These are phyloP conservation scores for Melaleuca alternifolia DNA, from an alignment of 345 rosid genomes.

Conservation along the genomic window DNA sequence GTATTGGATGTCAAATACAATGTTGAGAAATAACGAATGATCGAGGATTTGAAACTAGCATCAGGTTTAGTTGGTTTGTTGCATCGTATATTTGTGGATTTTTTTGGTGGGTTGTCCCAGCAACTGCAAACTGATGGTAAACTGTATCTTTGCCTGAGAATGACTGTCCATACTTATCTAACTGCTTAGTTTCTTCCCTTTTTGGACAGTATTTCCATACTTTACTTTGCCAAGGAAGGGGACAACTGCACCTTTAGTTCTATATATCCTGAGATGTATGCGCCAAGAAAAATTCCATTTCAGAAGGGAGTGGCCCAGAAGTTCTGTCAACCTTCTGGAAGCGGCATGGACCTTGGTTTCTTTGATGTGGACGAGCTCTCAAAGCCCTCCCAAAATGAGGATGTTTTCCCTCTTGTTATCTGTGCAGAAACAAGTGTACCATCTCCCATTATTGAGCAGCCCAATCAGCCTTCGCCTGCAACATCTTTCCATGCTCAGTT, in stretches of 20 bases:
- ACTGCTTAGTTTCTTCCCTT: not conserved
- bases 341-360: slow-evolving; percentile 34
- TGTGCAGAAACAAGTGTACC: slow-evolving; percentile 21
- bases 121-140: not conserved
- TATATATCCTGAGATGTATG: slow-evolving; percentile 11
- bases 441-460: not conserved
- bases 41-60: not conserved
- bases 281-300: slow-evolving; percentile 17
- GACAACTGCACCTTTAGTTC: slow-evolving; percentile 21
- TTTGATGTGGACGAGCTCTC: slow-evolving; percentile 20
- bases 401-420: slow-evolving; percentile 27
- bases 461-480: not conserved
- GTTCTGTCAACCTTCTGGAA: slow-evolving; percentile 32
- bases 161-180: not conserved
- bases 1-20: not conserved
- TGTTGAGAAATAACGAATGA: not conserved
- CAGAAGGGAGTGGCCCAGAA: slow-evolving; percentile 30
- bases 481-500: slow-evolving; percentile 23
- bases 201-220: slow-evolving; percentile 21
- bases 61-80: not conserved
- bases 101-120: not conserved
- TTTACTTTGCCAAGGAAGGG: slow-evolving; percentile 40
- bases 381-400: slow-evolving; percentile 12
- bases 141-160: not conserved
- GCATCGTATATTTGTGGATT: not conserved